phyloP scores from a whole-genome alignment of 2,329 filamentous ascomycete species.

The Pseudocercospora fuligena region DNA sequence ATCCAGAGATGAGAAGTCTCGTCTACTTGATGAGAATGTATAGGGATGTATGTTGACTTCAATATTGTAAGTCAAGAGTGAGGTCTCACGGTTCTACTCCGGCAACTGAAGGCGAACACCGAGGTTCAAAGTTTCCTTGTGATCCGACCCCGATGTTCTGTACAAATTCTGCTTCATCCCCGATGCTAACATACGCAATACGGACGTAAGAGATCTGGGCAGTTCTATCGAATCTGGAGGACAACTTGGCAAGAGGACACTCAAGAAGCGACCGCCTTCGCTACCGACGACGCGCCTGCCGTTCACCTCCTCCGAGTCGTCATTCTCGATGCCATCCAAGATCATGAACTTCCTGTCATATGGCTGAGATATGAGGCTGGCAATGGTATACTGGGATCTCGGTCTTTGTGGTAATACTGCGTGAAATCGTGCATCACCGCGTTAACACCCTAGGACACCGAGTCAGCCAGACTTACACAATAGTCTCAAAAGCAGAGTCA shows the following conservation, averaged over 20 bases:
- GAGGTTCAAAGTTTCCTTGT: neutral
- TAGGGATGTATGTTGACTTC: neutral
- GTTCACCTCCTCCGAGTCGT: neutral
- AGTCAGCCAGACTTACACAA: neutral
- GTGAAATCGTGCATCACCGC: conserved; percentile 5
- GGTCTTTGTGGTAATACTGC: conserved; percentile 1
- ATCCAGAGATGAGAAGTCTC: no score
- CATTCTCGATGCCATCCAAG: neutral
- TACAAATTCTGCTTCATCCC: conserved; percentile 3
- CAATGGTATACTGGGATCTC: neutral
- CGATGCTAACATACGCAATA: neutral
- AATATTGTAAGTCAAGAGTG: neutral
- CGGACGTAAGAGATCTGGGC: conserved; percentile 7
- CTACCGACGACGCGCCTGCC: neutral
- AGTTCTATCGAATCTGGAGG: neutral
- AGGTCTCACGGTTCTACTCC: neutral
- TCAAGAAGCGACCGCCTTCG: neutral
- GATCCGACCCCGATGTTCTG: neutral
- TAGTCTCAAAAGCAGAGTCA: no score
- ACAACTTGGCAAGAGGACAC: neutral
- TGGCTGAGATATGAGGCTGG: conserved; percentile 1
- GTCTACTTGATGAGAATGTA: neutral
- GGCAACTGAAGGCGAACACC: neutral
- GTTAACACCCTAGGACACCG: neutral
- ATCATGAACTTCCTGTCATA: neutral